Evolutionary conservation across 1,284 basidiomycete genomes (phyloP), one percentile per base, ranked within the genome.

Genomic region (Moesziomyces parantarcticus): DNA sequence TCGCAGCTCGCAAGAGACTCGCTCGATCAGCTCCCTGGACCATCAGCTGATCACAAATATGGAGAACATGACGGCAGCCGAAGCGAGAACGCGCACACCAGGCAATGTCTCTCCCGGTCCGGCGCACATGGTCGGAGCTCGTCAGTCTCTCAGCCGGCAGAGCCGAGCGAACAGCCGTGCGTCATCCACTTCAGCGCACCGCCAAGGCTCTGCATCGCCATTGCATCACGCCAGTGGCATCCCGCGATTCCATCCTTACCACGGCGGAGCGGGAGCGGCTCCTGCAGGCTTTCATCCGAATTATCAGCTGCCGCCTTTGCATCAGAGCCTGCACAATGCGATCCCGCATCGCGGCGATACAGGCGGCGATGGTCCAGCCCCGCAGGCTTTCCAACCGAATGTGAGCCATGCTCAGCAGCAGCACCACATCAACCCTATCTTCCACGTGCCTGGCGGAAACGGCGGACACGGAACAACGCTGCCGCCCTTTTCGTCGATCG

Each of bases 231-330:
- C 75, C 9, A 64, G 68, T 20, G 75, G 71, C 23, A 70, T 73
- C n/a, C 77, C 79, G 2, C 70, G 79, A 40, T 81, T 79, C 63
- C 79, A 81, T 58, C 79, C 79, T 3, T 81, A 81, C 32, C 66
- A 68, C 34, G 77, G 77, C 16, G 54, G 57, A 10, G 58, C 72
- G 3, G 58, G 51, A 18, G 55, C 63, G 48, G 51, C 66, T 2
- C 62, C 66, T 42, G 44, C 58, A 2, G 58, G 61, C 45, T 72
- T 64, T 20, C 68, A 75, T 29, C 51, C 58, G n/a, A 55, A 52
- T 23, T 67, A 66, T 40, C 68, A 71, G 56, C 68, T 68, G n/a
- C 64, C 68, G 21, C 61, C 73, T n/a, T 49, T 71, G 44, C 64
- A 71, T 23, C 68, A 75, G 52, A 58, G 69, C 42, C 22, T 64